Evolutionary conservation across 257 asterid species (phyloP).

Genomic region (Nicotiana tabacum): DNA sequence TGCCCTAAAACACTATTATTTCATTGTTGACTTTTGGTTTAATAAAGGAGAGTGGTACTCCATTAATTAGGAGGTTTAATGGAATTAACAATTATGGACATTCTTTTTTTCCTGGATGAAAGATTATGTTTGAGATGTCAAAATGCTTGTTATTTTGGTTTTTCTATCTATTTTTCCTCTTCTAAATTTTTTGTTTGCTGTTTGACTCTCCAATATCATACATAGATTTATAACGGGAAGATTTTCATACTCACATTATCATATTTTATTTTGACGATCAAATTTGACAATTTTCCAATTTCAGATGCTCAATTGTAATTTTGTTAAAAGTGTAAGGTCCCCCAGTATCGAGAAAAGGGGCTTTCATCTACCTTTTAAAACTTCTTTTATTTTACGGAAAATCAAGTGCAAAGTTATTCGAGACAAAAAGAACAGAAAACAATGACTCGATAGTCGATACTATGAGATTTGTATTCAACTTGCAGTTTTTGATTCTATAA

Average conservation of each 20-base stretch:
- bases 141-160: not conserved
- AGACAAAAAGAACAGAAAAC: not conserved
- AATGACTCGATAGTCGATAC: not conserved
- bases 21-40: slow-evolving; percentile 4
- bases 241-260: not conserved
- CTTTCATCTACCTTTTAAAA: not conserved
- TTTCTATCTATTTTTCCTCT: not conserved
- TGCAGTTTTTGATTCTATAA: not conserved
- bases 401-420: not conserved
- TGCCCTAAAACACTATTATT: not conserved
- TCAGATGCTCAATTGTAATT: not conserved
- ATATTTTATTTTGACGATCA: not conserved
- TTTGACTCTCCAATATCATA: not conserved
- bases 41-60: not conserved
- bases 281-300: not conserved
- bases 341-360: not conserved
- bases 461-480: not conserved
- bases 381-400: not conserved
- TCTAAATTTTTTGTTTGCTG: not conserved
- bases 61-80: not conserved
- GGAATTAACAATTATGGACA: not conserved
- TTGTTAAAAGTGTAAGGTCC: not conserved
- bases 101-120: not conserved
- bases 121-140: not conserved
- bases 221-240: no score